These are phyloP conservation scores for Knoxia roxburghii DNA, from an alignment of 257 asterid species.

Conservation along the genomic window DNA sequence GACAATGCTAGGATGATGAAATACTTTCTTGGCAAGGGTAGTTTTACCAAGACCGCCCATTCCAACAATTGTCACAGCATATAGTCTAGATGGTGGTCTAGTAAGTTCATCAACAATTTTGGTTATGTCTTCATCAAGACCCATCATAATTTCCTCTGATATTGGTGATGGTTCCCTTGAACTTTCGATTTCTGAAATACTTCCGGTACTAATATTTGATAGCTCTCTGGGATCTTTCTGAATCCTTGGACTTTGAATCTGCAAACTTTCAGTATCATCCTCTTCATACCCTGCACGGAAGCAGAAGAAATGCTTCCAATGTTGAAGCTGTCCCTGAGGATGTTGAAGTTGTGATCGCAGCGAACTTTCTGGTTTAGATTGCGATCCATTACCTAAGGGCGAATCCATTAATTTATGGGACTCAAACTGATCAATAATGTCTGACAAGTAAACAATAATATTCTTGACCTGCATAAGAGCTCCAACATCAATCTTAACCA, in stretches of 20 bases:
- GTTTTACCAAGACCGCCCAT: constrained; percentile 5
- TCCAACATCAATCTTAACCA: not conserved
- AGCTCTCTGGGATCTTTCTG: not conserved
- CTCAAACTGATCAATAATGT: not conserved
- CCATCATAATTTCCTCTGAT: not conserved
- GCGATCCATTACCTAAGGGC: too few species aligned
- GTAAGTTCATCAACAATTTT: not conserved
- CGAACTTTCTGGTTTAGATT: not conserved
- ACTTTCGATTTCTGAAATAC: not conserved
- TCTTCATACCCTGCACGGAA: not conserved
- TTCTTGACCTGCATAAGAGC: not conserved
- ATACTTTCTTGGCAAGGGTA: constrained; percentile 2
- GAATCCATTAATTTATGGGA: not conserved
- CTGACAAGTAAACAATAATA: not conserved
- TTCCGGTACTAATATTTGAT: not conserved
- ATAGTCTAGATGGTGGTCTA: not conserved
- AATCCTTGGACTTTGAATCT: too few species aligned
- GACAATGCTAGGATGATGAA: not conserved
- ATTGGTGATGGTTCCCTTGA: not conserved
- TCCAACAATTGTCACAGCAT: not conserved
- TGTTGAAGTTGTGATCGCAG: not conserved
- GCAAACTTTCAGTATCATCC: too few species aligned
- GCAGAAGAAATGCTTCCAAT: too few species aligned
- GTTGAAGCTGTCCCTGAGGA: too few species aligned
- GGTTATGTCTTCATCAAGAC: not conserved